Percentiles rank a stretch among this genome's conserved stretches.
phyloP scores from a whole-genome alignment of 352 stramenopile genomes.

The Thalassiosira exigua region DNA sequence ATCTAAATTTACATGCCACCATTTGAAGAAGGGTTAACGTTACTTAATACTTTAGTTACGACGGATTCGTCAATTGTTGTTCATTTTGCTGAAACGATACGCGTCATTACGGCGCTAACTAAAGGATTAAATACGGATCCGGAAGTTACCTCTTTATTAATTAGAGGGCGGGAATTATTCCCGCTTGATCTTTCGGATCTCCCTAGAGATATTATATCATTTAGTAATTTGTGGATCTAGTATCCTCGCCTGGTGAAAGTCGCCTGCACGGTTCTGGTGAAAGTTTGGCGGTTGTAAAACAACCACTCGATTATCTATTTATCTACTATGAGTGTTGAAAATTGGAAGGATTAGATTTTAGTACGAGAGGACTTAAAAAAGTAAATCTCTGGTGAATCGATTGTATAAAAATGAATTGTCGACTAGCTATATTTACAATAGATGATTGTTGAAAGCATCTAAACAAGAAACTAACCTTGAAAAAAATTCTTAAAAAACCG shows the following conservation, averaged over 20 bases:
- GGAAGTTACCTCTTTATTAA: too few species aligned
- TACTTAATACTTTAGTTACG: slow-evolving; percentile 50
- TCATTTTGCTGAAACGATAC: slow-evolving; percentile 51
- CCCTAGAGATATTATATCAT: slow-evolving; percentile 34
- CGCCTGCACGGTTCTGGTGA: too few species aligned
- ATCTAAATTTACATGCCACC: slow-evolving; percentile 65
- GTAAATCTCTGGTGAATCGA: slow-evolving; percentile 55
- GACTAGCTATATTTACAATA: too few species aligned
- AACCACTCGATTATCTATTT: too few species aligned
- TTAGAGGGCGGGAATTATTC: slow-evolving; percentile 47
- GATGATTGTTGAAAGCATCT: too few species aligned
- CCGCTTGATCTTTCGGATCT: slow-evolving; percentile 41
- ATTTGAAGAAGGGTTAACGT: slow-evolving; percentile 70
- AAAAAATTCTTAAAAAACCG: slow-evolving; percentile 37
- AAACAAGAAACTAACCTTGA: slow-evolving; percentile 58
- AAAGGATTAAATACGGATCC: too few species aligned
- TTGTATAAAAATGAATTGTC: slow-evolving; percentile 50
- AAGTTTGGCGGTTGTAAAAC: too few species aligned
- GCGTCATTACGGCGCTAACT: too few species aligned
- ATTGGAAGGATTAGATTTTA: slow-evolving; percentile 49
- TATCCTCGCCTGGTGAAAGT: too few species aligned
- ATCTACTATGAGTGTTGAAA: too few species aligned
- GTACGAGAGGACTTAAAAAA: slow-evolving; percentile 43
- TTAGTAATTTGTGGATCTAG: too few species aligned
- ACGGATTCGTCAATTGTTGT: slow-evolving; percentile 63